Evolutionary conservation across 805 yeast genomes (phyloP).

Genomic region (Trichomonascus vanleenenianus): DNA sequence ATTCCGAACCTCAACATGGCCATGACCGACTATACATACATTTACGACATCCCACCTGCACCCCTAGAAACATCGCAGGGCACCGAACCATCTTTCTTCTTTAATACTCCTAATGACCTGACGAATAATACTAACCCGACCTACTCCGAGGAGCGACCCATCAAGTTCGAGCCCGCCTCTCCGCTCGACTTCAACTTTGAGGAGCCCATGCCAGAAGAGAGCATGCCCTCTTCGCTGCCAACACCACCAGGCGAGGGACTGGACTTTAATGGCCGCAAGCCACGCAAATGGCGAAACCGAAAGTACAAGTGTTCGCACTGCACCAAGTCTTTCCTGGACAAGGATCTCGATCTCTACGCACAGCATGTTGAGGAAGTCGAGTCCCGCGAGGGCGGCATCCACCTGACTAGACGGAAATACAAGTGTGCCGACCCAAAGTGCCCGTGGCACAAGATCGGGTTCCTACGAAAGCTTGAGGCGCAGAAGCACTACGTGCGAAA

Average conservation of each 20-base stretch:
- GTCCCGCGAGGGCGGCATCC: slow-evolving; percentile 9
- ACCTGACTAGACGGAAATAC: slow-evolving; percentile 17
- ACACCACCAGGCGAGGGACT: slow-evolving; percentile 6
- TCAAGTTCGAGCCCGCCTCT: too few species aligned
- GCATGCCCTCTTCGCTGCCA: not conserved
- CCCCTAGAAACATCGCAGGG: too few species aligned
- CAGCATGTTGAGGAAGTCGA: slow-evolving; percentile 15
- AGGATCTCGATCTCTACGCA: slow-evolving; percentile 15
- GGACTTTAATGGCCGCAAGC: slow-evolving; percentile 18
- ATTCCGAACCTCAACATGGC: too few species aligned
- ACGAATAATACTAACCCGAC: too few species aligned
- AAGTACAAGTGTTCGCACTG: slow-evolving; percentile 18
- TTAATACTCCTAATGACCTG: too few species aligned
- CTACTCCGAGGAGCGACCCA: too few species aligned
- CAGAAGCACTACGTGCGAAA: slow-evolving; percentile 22
- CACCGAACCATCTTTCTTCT: too few species aligned
- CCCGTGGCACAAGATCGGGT: slow-evolving; percentile 23
- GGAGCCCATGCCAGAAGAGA: too few species aligned
- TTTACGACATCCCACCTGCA: too few species aligned
- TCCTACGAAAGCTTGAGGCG: slow-evolving; percentile 23
- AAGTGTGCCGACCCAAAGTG: slow-evolving; percentile 21
- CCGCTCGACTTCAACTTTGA: too few species aligned
- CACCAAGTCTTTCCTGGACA: slow-evolving; percentile 12
- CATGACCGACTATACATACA: too few species aligned
- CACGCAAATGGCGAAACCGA: slow-evolving; percentile 16